Base-by-base conservation (phyloP, 2,329 filamentous ascomycete genomes). In the Pseudogymnoascus sp. region DNA sequence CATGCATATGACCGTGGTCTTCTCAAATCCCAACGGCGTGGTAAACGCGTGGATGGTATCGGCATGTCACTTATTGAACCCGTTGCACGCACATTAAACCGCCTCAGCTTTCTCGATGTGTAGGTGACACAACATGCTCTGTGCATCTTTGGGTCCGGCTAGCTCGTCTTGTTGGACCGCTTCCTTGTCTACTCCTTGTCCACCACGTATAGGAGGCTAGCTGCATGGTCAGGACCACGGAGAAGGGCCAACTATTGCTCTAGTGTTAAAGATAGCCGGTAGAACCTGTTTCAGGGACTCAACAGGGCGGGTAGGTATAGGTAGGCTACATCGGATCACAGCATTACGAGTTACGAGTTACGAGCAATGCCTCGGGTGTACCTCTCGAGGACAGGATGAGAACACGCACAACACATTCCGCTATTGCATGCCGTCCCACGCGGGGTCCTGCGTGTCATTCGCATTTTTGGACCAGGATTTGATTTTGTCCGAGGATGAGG, bases 321-420 rank as follows among this genome's bases (percentile, higher is more conserved):
- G 4, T 26, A 26, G 23, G 3, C 23, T 12, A 18, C 45, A 51
- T 29, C 23, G 45, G 23, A n/a, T 29, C 34, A 51, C 45, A 11
- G 45, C 45, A 51, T 31, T 31, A 31, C 29, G 29, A 31, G 29
- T 31, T 51, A 8, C 23, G 14, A 29, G 12, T 42, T 42, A 42
- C 40, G 16, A 42, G 40, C 45, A 29, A 51, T 51, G 45, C 45
- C 45, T 51, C 45, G 45, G 45, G 45, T 51, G 45, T 51, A 51
- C 45, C 21, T n/a, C 45, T 29, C 1, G 14, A 26, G 16, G 14
- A n/a, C 10, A 26, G 16, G 14, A n/a, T 4, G 26, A 23, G 54
- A 60, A 60, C 54, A 59, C 54, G 23, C 54, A 60, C 57, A 39
- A 18, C 57, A 29, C 42, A 29, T 51, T n/a, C 21, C 21, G 42